These are phyloP conservation scores for Quercus glauca DNA, from an alignment of 306 rosid genomes.

Conservation along the genomic window DNA sequence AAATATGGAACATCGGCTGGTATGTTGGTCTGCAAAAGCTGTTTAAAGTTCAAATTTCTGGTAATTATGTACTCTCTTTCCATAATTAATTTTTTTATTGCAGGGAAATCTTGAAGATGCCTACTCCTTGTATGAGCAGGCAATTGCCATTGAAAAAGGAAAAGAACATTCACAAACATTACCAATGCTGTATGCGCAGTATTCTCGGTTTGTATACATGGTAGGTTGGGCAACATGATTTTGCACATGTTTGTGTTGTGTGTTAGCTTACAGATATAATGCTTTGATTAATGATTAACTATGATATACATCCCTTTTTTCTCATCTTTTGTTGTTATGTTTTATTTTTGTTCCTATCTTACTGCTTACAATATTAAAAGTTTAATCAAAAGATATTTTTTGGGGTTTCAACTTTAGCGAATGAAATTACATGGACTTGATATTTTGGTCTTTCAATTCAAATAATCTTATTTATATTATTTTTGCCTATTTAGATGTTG, in stretches of 20 bases:
- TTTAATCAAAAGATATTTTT: background rate
- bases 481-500: background rate
- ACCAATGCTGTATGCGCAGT: slow-evolving; percentile 83
- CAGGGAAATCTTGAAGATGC: slow-evolving; percentile 92
- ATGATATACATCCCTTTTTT: background rate
- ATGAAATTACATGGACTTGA: background rate
- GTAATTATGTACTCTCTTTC: background rate
- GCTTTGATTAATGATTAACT: background rate
- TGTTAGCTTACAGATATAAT: background rate
- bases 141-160: slow-evolving; percentile 94
- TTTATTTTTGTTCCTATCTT: background rate
- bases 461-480: background rate
- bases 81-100: slow-evolving; percentile 19
- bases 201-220: slow-evolving; percentile 81
- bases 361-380: background rate
- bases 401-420: background rate
- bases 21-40: slow-evolving; percentile 35
- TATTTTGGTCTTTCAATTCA: background rate
- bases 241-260: background rate
- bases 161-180: slow-evolving; percentile 89
- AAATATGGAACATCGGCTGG: slow-evolving; percentile 93
- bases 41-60: slow-evolving; percentile 10
- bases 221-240: slow-evolving; percentile 42
- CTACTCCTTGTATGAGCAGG: slow-evolving; percentile 78
- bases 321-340: background rate